Conservation (phyloP, 2,329 filamentous ascomycete species). For the Cladosporium sphaerospermum region DNA sequence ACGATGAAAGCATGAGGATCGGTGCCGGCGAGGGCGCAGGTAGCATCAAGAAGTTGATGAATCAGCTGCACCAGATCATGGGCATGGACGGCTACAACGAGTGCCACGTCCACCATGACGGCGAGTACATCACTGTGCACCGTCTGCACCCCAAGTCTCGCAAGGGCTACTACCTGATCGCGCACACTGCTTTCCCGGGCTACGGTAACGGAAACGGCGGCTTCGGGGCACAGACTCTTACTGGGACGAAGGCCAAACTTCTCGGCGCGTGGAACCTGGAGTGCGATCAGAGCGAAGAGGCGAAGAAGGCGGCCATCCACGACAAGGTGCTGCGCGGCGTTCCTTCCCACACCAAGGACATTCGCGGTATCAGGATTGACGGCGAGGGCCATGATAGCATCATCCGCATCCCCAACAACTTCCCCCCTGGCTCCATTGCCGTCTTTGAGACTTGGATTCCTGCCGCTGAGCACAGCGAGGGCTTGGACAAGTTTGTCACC, state of each 20-base stretch:
- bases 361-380: constrained; percentile 69
- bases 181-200: constrained; percentile 90
- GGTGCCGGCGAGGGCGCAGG: constrained; percentile 79
- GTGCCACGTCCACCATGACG: constrained; percentile 93
- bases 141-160: constrained; percentile 86
- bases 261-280: constrained; percentile 90
- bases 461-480: constrained; percentile 72
- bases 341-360: constrained; percentile 71
- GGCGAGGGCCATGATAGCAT: constrained; percentile 66
- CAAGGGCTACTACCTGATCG: constrained; percentile 91
- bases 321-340: constrained; percentile 75
- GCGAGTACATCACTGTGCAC: constrained; percentile 93
- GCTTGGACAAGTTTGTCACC: constrained; percentile 80
- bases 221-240: constrained; percentile 71
- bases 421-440: constrained; percentile 89
- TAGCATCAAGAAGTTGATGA: constrained; percentile 83
- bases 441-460: constrained; percentile 96
- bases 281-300: constrained; percentile 69
- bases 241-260: constrained; percentile 76
- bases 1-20: constrained; percentile 48
- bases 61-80: constrained; percentile 93
- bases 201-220: constrained; percentile 78
- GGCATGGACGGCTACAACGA: constrained; percentile 91
- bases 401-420: constrained; percentile 73
- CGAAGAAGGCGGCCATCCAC: constrained; percentile 55